Evolutionary conservation across 352 stramenopile genomes (phyloP).

Genomic region (Saprolegnia diclina): DNA sequence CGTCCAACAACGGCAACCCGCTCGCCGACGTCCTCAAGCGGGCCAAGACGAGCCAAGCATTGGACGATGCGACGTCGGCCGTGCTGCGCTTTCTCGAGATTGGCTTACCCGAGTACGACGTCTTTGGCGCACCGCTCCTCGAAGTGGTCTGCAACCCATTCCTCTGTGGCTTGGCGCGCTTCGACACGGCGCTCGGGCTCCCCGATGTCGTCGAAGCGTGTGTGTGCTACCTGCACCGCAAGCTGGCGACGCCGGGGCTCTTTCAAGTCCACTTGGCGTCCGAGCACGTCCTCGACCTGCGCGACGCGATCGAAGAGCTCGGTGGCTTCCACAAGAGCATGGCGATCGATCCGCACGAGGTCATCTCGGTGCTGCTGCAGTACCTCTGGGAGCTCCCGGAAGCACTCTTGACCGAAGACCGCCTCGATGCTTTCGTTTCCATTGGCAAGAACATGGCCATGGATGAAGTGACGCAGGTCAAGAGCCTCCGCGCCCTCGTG

Average conservation of each 20-base stretch:
- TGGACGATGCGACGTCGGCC: slow-evolving; percentile 63
- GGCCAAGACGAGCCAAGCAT: slow-evolving; percentile 48
- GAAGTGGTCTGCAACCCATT: slow-evolving; percentile 82
- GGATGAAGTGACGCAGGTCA: slow-evolving; percentile 42
- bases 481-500: slow-evolving; percentile 58
- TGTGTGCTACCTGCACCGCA: slow-evolving; percentile 72
- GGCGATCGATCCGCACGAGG: slow-evolving; percentile 71
- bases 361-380: slow-evolving; percentile 67
- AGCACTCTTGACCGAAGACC: slow-evolving; percentile 63
- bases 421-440: slow-evolving; percentile 60
- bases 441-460: slow-evolving; percentile 28
- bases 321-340: slow-evolving; percentile 79
- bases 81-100: slow-evolving; percentile 79
- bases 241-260: slow-evolving; percentile 65
- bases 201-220: slow-evolving; percentile 73
- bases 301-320: slow-evolving; percentile 75
- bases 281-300: slow-evolving; percentile 69
- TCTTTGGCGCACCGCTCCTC: slow-evolving; percentile 65
- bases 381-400: slow-evolving; percentile 82
- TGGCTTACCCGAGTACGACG: slow-evolving; percentile 79
- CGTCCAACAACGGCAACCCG: slow-evolving; percentile 63
- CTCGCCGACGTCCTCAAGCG: slow-evolving; percentile 64
- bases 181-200: slow-evolving; percentile 77
- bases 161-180: slow-evolving; percentile 75
- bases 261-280: slow-evolving; percentile 77